Evolutionary conservation across 176 grass and related monocot genomes (phyloP).

Genomic region (Secale cereale): DNA sequence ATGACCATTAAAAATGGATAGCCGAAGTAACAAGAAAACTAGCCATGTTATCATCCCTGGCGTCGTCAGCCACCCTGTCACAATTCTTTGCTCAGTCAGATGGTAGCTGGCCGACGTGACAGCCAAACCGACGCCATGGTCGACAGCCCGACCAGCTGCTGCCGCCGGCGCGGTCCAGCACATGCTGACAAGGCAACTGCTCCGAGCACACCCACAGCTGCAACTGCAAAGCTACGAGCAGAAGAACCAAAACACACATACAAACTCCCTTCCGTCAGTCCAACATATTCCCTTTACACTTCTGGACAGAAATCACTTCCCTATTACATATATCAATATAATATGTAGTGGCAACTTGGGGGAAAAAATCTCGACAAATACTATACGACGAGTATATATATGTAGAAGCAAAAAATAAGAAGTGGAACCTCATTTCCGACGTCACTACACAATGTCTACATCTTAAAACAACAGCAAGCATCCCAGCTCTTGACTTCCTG

Average conservation of each 20-base stretch:
- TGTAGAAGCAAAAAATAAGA: slow-evolving; percentile 4
- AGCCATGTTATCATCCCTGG: not conserved
- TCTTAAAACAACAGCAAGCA: slow-evolving; percentile 19
- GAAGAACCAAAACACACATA: not conserved
- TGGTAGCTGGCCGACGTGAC: not conserved
- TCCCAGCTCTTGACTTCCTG: slow-evolving; percentile 19
- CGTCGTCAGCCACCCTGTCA: not conserved
- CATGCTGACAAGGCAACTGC: not conserved
- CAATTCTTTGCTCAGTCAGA: not conserved
- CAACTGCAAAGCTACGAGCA: not conserved
- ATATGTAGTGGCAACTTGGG: not conserved
- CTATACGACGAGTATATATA: not conserved
- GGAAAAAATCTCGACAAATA: not conserved
- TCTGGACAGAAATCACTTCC: not conserved
- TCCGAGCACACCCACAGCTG: not conserved
- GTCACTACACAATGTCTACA: slow-evolving; percentile 24
- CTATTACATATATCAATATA: slow-evolving; percentile 24
- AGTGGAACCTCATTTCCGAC: slow-evolving; percentile 4
- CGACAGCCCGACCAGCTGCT: not conserved
- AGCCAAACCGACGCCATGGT: not conserved
- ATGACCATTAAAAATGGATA: not conserved
- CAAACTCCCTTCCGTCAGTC: not conserved
- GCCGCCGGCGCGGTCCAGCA: not conserved
- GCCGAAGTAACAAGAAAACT: not conserved
- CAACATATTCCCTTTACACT: slow-evolving; percentile 4